Evolutionary conservation across 2,329 filamentous ascomycete species (phyloP).

Genomic region (Fusarium concolor): DNA sequence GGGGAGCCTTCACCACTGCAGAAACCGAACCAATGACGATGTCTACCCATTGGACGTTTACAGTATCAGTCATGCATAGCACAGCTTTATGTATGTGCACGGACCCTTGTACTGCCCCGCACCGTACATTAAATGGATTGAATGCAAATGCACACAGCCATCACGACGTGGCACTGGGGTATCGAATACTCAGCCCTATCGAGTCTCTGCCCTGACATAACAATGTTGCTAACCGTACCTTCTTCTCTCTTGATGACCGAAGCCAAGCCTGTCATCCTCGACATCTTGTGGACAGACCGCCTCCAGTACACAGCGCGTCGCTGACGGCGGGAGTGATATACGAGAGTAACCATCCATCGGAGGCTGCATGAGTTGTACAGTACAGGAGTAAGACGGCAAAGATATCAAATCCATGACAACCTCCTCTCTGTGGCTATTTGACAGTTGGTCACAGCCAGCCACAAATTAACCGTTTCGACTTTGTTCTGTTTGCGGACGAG

Average conservation of each 20-base stretch:
- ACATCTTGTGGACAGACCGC: not conserved
- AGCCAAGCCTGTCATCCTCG: conserved; percentile 12
- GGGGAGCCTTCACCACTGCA: conserved; percentile 6
- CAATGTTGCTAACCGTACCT: conserved; percentile 2
- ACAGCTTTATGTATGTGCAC: conserved; percentile 18
- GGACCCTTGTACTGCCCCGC: conserved; percentile 18
- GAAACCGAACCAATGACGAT: conserved; percentile 23
- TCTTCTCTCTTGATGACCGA: conserved; percentile 10
- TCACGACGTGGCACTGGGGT: conserved; percentile 42
- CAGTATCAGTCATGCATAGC: conserved; percentile 34
- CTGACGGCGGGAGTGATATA: not conserved
- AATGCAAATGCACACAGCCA: conserved; percentile 36
- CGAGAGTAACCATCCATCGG: conserved; percentile 5
- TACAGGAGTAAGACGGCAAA: conserved; percentile 24
- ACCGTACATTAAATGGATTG: conserved; percentile 1
- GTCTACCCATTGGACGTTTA: conserved; percentile 32
- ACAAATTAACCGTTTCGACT: conserved; percentile 16
- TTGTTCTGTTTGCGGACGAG: conserved; percentile 9
- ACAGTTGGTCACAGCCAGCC: conserved; percentile 22
- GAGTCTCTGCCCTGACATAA: conserved; percentile 20
- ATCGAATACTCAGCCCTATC: conserved; percentile 45
- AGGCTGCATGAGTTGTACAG: conserved; percentile 8
- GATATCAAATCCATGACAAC: not conserved
- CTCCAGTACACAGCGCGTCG: not conserved
- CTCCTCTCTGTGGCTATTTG: not conserved